These are phyloP conservation scores for Straminergon stramineum DNA, from an alignment of 225 moss, liverwort and hornwort genomes.

Conservation along the genomic window DNA sequence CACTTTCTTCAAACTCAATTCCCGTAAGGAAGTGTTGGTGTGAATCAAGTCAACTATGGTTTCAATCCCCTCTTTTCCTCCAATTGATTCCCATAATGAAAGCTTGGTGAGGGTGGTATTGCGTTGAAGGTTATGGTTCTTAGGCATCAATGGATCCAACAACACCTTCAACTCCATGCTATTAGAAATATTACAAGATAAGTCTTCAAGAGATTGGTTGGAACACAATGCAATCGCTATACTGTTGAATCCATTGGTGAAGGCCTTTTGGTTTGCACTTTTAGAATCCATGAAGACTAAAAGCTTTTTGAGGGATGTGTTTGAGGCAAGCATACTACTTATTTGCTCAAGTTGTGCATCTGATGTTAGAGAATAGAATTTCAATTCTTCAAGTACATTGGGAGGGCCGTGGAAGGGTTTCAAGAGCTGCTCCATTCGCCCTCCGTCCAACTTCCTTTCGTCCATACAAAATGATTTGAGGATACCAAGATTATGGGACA, in stretches of 20 bases:
- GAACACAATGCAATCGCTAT: background rate
- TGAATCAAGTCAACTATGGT: background rate
- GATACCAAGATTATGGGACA: background rate
- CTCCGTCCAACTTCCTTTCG: rapidly evolving
- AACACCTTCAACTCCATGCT: background rate
- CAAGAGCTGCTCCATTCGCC: background rate
- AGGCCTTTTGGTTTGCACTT: too few species aligned
- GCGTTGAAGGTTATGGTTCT: background rate
- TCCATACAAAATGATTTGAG: rapidly evolving
- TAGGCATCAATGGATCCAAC: background rate
- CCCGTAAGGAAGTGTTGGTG: background rate
- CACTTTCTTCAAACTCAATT: rapidly evolving
- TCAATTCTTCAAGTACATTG: background rate
- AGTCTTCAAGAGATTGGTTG: background rate
- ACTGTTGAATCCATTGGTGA: rapidly evolving
- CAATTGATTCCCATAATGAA: rapidly evolving
- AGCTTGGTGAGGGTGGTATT: background rate
- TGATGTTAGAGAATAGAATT: rapidly evolving
- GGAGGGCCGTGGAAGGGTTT: background rate
- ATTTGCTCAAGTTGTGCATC: background rate
- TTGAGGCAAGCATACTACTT: background rate
- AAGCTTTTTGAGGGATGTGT: background rate
- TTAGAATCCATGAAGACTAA: rapidly evolving
- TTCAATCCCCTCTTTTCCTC: background rate
- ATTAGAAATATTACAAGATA: background rate